These are phyloP conservation scores for Cryphonectria naterciae DNA, from an alignment of 2,329 filamentous ascomycete genomes.

Conservation along the genomic window DNA sequence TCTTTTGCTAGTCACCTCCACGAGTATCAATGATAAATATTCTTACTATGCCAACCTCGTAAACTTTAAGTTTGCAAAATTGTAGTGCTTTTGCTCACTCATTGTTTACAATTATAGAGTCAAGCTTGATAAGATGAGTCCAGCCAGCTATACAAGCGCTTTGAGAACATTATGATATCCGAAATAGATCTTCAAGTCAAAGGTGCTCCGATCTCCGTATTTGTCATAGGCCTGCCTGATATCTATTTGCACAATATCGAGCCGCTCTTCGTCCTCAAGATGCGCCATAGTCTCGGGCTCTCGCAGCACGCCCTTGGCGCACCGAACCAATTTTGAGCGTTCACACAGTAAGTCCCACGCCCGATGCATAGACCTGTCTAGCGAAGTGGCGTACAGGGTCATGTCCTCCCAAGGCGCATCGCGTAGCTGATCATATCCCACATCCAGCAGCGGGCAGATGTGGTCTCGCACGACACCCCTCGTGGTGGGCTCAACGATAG, in stretches of 20 bases:
- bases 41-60: no score
- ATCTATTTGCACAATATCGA: neutral
- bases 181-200: slow-evolving; percentile 7
- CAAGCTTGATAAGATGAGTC: neutral
- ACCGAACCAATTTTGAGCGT: slow-evolving; percentile 4
- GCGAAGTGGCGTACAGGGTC: neutral
- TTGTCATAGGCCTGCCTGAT: neutral
- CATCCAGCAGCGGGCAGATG: neutral
- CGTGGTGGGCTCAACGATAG: slow-evolving; percentile 6
- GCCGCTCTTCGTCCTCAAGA: neutral
- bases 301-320: neutral
- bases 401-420: slow-evolving; percentile 8
- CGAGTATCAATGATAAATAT: no score
- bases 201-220: neutral
- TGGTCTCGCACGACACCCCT: slow-evolving; percentile 2
- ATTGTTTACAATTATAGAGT: no score
- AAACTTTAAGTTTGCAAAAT: no score
- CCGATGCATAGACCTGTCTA: neutral
- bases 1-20: neutral
- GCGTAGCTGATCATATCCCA: neutral
- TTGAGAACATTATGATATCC: neutral
- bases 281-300: neutral
- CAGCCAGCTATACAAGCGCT: neutral
- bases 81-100: neutral
- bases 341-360: neutral